phyloP scores from a whole-genome alignment of 169 alveolate genomes.

The Ichthyophthirius multifiliis region DNA sequence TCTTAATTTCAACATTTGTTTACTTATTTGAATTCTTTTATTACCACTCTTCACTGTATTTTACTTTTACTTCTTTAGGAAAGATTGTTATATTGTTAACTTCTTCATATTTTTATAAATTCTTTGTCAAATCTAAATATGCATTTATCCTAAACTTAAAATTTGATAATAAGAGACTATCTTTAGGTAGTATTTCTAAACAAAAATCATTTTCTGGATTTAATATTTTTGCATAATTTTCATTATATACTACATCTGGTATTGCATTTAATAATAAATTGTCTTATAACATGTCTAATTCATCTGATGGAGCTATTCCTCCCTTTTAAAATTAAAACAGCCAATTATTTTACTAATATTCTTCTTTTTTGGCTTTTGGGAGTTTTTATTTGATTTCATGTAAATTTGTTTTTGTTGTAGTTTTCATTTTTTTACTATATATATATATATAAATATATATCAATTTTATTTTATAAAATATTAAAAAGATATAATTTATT shows the following conservation, averaged over 20 bases:
- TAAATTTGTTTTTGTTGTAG: not conserved
- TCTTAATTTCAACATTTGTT: constrained; percentile 55
- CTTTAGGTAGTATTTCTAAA: constrained; percentile 72
- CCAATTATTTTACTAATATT: constrained; percentile 69
- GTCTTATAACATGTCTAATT: constrained; percentile 68
- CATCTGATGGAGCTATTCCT: constrained; percentile 72
- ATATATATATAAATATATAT: not conserved
- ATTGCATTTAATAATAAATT: constrained; percentile 55
- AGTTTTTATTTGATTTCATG: not conserved
- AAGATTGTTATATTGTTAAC: constrained; percentile 49
- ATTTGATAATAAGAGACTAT: constrained; percentile 52
- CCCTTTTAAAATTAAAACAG: constrained; percentile 57
- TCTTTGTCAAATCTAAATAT: not conserved
- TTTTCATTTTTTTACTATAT: not conserved
- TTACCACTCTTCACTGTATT: constrained; percentile 54
- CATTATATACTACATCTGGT: constrained; percentile 77
- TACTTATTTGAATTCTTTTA: constrained; percentile 46
- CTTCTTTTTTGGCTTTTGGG: not conserved
- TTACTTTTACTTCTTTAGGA: constrained; percentile 53
- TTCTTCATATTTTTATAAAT: constrained; percentile 6
- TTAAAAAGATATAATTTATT: too few species aligned
- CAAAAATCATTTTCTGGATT: constrained; percentile 57
- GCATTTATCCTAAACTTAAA: constrained; percentile 51
- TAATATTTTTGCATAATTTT: constrained; percentile 59
- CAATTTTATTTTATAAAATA: too few species aligned